Evolutionary conservation across 176 grass and related monocot genomes (phyloP).

Genomic region (Zea luxurians): DNA sequence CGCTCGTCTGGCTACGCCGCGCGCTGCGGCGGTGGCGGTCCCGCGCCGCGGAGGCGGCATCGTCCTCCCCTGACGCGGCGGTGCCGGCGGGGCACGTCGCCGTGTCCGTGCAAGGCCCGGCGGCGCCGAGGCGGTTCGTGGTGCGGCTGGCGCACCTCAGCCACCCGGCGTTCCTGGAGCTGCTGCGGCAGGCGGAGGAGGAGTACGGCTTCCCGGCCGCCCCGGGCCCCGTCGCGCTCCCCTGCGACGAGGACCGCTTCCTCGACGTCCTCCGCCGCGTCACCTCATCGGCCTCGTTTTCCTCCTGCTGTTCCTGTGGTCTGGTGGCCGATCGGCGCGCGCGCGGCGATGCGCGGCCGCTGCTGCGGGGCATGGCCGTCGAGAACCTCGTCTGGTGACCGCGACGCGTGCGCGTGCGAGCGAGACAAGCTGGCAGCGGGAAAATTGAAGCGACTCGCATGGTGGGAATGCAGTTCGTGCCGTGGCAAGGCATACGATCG

Average conservation of each 20-base stretch:
- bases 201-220: conserved; percentile 44
- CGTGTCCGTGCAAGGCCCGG: conserved; percentile 14
- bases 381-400: conserved; percentile 42
- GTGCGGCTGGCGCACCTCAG: conserved; percentile 45
- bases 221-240: conserved; percentile 37
- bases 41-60: not conserved
- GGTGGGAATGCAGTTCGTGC: not conserved
- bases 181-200: conserved; percentile 47
- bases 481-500: too few species aligned
- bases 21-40: conserved; percentile 33
- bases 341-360: conserved; percentile 29
- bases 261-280: conserved; percentile 44
- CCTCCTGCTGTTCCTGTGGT: not conserved
- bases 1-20: conserved; percentile 37
- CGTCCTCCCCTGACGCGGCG: not conserved
- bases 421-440: not conserved
- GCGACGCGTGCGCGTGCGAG: not conserved
- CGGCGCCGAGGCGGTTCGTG: conserved; percentile 32
- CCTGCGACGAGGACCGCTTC: conserved; percentile 44
- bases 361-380: conserved; percentile 24
- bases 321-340: not conserved
- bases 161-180: conserved; percentile 48
- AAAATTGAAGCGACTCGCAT: conserved; percentile 1
- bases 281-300: not conserved
- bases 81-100: conserved; percentile 52